Conservation (phyloP, 768 basidiomycete genomes). For the Clathrus columnatus region DNA sequence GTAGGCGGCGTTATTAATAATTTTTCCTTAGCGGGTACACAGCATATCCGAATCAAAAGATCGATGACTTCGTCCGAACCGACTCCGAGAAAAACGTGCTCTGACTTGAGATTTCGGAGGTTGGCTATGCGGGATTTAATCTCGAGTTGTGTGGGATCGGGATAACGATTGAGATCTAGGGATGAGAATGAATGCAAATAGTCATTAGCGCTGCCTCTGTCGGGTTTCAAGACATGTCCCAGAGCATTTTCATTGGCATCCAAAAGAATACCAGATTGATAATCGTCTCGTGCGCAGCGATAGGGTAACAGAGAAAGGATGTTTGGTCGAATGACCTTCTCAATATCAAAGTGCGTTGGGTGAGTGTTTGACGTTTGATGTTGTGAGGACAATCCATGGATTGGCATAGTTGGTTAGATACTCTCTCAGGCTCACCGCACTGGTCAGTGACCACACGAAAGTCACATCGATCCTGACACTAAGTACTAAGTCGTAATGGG, state of each 20-base stretch:
- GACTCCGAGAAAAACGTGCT: slow-evolving; percentile 84
- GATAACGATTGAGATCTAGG: slow-evolving; percentile 80
- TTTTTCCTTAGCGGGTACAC: slow-evolving; percentile 68
- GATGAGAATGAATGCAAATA: slow-evolving; percentile 39
- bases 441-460: too few species aligned
- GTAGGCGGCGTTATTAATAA: slow-evolving; percentile 90
- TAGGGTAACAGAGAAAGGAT: slow-evolving; percentile 89
- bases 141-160: slow-evolving; percentile 76
- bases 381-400: slow-evolving; percentile 49
- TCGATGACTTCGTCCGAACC: slow-evolving; percentile 97
- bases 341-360: slow-evolving; percentile 80
- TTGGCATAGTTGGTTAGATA: slow-evolving; percentile 58
- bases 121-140: slow-evolving; percentile 71
- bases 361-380: slow-evolving; percentile 21
- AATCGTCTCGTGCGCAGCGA: slow-evolving; percentile 94
- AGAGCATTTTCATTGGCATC: slow-evolving; percentile 98
- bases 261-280: slow-evolving; percentile 80
- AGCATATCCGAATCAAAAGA: slow-evolving; percentile 83
- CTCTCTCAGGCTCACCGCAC: too few species aligned
- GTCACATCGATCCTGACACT: too few species aligned
- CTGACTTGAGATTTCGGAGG: slow-evolving; percentile 57
- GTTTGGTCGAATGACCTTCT: slow-evolving; percentile 82
- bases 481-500: too few species aligned
- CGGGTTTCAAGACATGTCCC: slow-evolving; percentile 55
- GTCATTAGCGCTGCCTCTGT: neutral